Evolutionary conservation across 2,329 filamentous ascomycete genomes (phyloP), one percentile per base, ranked within the genome.

Genomic region (Periglandula ipomoeae): DNA sequence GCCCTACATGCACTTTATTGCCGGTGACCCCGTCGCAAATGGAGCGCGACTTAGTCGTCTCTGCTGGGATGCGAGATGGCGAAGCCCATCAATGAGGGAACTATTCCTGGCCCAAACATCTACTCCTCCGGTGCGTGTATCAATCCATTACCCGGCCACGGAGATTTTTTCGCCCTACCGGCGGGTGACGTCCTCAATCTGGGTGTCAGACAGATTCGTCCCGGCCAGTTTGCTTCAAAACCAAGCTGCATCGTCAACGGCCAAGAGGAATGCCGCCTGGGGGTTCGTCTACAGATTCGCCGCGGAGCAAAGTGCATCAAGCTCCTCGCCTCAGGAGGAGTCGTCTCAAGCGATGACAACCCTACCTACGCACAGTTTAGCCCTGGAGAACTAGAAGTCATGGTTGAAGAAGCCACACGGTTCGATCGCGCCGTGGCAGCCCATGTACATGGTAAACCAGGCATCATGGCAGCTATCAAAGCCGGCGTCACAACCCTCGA

Each of bases 131-230:
- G 71, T n/a, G 62, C 64, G 1, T 60, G 65, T 10, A 65, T 78
- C 40, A 68, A 65, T 47, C 70, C 70, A 52, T 74, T 70, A 0
- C 72, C 68, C 6, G 74, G 74, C 1, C 73, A 76, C 55, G 71
- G 71, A 15, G 67, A 70, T 47, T 44, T 64, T 10, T 66, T 65
- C 52, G 48, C 53, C 22, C 41, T 67, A 19, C 65, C 66, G 0
- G 60, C 66, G 0, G 65, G 65, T 8, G 62, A 66, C 34, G 61
- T 63, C 19, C 61, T 62, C 15, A 65, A 60, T 46, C 51, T 63
- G 3, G 67, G 67, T 9, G 59, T 69, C 1, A 47, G 55, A 3
- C 52, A 56, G 27, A 53, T 60, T 24, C 53, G 50, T 0, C 53
- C 61, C 3, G 66, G 65, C 0, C 62, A 67, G 32, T 64, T 60